These are phyloP conservation scores for Chlorociboria aeruginascens DNA, from an alignment of 495 filamentous ascomycete genomes.

Conservation along the genomic window DNA sequence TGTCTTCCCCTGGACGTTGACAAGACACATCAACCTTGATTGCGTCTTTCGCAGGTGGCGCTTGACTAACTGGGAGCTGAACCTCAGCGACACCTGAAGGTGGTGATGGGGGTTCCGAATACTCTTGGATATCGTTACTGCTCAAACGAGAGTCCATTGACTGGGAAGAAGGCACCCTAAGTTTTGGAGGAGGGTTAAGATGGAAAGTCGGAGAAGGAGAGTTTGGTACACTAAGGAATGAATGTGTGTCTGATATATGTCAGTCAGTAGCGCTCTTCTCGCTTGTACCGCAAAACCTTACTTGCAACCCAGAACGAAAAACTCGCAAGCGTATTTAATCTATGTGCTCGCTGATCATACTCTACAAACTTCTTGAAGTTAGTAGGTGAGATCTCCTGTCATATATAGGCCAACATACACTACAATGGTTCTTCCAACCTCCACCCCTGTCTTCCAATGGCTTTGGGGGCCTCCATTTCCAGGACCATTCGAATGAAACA, in stretches of 20 bases:
- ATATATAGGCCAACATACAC: conserved; percentile 31
- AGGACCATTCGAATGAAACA: conserved; percentile 87
- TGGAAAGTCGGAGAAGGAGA: conserved; percentile 55
- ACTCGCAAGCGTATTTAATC: conserved; percentile 72
- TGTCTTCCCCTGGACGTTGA: conserved; percentile 76
- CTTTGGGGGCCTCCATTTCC: conserved; percentile 94
- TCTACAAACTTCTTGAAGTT: conserved; percentile 61
- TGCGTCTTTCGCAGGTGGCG: conserved; percentile 17
- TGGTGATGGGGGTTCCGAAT: conserved; percentile 56
- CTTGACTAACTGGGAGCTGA: background rate
- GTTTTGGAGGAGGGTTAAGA: conserved; percentile 58
- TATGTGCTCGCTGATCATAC: conserved; percentile 87
- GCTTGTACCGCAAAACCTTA: conserved; percentile 22
- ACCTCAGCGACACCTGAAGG: conserved; percentile 35
- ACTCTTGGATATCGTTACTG: conserved; percentile 33
- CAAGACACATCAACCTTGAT: conserved; percentile 82
- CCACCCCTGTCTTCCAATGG: conserved; percentile 68
- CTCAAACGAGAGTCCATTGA: conserved; percentile 70
- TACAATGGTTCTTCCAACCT: conserved; percentile 92
- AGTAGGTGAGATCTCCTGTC: conserved; percentile 4
- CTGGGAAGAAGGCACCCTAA: conserved; percentile 71
- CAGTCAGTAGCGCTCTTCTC: background rate
- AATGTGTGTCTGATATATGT: conserved; percentile 4
- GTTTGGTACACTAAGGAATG: conserved; percentile 24
- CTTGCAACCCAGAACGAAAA: conserved; percentile 95